A percentile compares a stretch with the other conserved stretches of the same genome.
Conservation (phyloP, 495 filamentous ascomycete species). For the Podospora pseudopauciseta region DNA sequence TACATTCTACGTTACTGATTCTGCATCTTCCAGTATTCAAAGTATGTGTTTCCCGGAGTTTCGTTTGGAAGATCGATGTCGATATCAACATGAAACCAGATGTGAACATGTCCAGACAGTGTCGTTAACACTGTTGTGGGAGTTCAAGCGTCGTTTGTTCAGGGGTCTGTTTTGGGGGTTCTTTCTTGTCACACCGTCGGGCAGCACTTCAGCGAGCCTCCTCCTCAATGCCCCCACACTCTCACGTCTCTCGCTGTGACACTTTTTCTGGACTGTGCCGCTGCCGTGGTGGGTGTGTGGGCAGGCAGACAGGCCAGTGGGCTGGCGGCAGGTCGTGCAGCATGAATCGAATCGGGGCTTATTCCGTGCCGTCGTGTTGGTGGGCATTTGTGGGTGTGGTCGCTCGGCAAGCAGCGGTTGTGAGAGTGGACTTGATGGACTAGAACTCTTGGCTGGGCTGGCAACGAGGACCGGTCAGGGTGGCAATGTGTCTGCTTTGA, state of each 20-base stretch:
- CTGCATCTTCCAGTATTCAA: no score
- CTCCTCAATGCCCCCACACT: background rate
- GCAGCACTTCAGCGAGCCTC: background rate
- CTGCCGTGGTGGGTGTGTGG: background rate
- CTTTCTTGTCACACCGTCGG: background rate
- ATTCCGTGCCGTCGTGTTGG: background rate
- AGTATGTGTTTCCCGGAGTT: no score
- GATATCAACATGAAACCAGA: no score
- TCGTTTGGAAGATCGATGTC: no score
- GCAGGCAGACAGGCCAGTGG: background rate
- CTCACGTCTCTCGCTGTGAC: background rate
- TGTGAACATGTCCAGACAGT: background rate
- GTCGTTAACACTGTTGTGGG: background rate
- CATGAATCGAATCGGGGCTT: background rate
- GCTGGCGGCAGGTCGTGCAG: background rate
- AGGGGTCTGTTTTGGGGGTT: background rate
- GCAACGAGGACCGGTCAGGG: no score
- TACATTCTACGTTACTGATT: no score
- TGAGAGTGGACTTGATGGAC: background rate
- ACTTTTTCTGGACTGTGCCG: background rate
- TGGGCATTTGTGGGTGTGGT: background rate
- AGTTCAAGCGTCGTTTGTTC: background rate
- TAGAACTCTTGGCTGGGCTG: background rate
- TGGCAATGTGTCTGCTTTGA: background rate
- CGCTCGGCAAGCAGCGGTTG: background rate